A percentile compares a stretch with the other conserved stretches of the same genome.
Conservation (phyloP, 2,329 filamentous ascomycete species). For the Rhynchosporium secalis region DNA sequence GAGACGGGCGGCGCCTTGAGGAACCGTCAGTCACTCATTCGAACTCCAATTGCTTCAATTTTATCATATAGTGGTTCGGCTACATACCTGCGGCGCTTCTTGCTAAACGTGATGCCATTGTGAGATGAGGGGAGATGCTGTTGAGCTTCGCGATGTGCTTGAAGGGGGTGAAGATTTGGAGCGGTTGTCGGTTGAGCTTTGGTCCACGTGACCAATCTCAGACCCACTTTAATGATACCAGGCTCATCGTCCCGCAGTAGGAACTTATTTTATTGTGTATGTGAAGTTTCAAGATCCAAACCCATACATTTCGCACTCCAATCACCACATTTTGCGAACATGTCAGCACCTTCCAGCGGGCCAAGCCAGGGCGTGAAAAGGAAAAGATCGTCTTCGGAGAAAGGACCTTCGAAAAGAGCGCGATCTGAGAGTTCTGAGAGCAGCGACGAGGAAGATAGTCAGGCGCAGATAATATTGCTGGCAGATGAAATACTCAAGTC, state of each 20-base stretch:
- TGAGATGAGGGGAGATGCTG: slow-evolving; percentile 61
- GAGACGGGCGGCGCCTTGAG: slow-evolving; percentile 78
- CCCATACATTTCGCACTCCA: slow-evolving; percentile 11
- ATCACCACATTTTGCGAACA: slow-evolving; percentile 24
- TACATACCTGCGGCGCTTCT: slow-evolving; percentile 90
- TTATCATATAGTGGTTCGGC: slow-evolving; percentile 19
- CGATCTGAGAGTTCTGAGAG: slow-evolving; percentile 37
- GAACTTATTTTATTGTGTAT: slow-evolving; percentile 5
- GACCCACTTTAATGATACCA: slow-evolving; percentile 8
- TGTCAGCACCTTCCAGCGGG: slow-evolving; percentile 31
- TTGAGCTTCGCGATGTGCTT: slow-evolving; percentile 40
- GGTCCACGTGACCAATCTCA: not conserved
- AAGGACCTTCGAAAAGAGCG: slow-evolving; percentile 47
- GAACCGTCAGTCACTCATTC: slow-evolving; percentile 38
- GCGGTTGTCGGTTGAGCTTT: slow-evolving; percentile 28
- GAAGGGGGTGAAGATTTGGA: slow-evolving; percentile 32
- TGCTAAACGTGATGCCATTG: slow-evolving; percentile 97
- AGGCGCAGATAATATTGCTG: slow-evolving; percentile 69
- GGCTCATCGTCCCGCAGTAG: not conserved
- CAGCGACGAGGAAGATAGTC: slow-evolving; percentile 53
- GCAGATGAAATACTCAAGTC: slow-evolving; percentile 83
- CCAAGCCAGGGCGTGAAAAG: slow-evolving; percentile 38
- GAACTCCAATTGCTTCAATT: slow-evolving; percentile 30
- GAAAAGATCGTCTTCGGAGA: slow-evolving; percentile 54
- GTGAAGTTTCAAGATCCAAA: slow-evolving; percentile 2